Base-by-base conservation (phyloP, 2,329 filamentous ascomycete species). In the Neonectria coccinea region DNA sequence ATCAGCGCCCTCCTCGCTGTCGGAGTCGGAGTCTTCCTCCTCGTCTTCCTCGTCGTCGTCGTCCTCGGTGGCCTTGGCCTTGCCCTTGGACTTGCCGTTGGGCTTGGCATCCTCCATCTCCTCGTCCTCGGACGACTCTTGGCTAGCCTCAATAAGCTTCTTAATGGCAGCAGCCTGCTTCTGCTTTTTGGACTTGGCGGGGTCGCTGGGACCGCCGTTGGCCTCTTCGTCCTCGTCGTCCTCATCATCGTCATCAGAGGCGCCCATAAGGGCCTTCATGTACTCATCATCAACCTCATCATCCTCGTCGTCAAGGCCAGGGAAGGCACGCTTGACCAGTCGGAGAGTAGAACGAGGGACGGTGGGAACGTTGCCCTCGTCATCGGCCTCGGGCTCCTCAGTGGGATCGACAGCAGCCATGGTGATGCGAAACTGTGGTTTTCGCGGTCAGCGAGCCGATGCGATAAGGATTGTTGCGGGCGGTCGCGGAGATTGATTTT, bases 321-420 rank as follows among this genome's bases (percentile, higher is more conserved):
- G 79, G 73, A 87, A 80, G 68, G 88, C 88, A 77, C 90, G 86
- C 79, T 95, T 95, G 78, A 98, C 87, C 72, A 99, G 86, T 84
- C 96, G 97, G 75, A 99, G 85, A 56, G 96, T 99, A 58, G 96
- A 92, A 73, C 94, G 92, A 73, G 90, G 87, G 67, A 89, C 81
- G 62, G 82, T 80, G 73, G 87, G 87, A 65, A 87, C 80, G 75
- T 90, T 88, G 73, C 85, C 86, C 56, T 87, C 86, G 62, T 85
- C 85, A 71, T 90, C 89, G 64, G 85, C 85, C 79, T 93, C 87
- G 39, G 90, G 86, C 73, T 89, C 85, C 74, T 92, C 92, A 75
- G 89, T 93, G 63, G 96, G 96, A 79, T 99, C 95, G 79, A 99
- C 91, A 70, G 96, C 96, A 75, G 97, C 96, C 96, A 99, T 99